phyloP scores from a whole-genome alignment of 441 rosid species.

The Bruguiera hainesii region DNA sequence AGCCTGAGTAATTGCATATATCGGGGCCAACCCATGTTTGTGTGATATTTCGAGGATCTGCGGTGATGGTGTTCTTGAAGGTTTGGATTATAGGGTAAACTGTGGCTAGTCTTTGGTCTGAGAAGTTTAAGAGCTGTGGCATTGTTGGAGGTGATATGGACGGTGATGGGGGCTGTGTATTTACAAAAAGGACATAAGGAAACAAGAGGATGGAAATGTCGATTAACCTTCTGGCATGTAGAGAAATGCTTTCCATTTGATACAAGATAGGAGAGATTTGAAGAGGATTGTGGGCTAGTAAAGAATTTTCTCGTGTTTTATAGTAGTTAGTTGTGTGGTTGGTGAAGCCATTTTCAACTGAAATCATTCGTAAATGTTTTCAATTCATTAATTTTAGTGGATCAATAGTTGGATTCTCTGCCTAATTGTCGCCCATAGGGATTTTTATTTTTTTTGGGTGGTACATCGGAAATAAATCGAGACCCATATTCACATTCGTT shows the following conservation, averaged over 20 bases:
- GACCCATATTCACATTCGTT: too few species aligned
- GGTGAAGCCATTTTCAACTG: constrained; percentile 21
- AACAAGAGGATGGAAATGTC: constrained; percentile 10
- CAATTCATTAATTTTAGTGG: background rate
- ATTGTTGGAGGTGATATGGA: background rate
- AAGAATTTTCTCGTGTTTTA: background rate
- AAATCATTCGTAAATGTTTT: background rate
- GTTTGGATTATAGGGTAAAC: constrained; percentile 41
- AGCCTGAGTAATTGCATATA: constrained; percentile 50
- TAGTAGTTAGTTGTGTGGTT: constrained; percentile 18
- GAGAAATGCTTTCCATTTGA: constrained; percentile 19
- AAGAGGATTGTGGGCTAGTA: background rate
- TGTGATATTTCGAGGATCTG: constrained; percentile 36
- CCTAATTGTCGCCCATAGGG: too few species aligned
- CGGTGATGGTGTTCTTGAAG: constrained; percentile 39
- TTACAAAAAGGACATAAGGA: background rate
- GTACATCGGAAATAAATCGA: too few species aligned
- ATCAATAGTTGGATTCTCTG: background rate
- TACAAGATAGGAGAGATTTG: background rate
- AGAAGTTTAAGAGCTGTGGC: constrained; percentile 23
- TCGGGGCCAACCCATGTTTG: constrained; percentile 44
- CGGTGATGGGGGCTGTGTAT: background rate
- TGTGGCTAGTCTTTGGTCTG: constrained; percentile 33
- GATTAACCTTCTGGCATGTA: constrained; percentile 1
- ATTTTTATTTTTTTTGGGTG: too few species aligned